These are phyloP conservation scores for Nemania serpens DNA, from an alignment of 2,329 filamentous ascomycete genomes.

Conservation along the genomic window DNA sequence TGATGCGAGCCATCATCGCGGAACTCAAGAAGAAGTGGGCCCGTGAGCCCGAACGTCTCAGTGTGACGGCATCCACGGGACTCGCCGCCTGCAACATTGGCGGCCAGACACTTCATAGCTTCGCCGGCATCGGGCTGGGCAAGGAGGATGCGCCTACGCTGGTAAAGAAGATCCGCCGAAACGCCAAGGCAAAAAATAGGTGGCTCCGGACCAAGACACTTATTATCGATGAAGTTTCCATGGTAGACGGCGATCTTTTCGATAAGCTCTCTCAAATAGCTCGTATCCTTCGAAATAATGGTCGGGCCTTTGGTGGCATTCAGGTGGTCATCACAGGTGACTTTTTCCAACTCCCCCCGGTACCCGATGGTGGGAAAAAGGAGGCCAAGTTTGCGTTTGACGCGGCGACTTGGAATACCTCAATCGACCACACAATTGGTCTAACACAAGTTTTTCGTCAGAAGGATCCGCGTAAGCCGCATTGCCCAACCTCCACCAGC, in stretches of 20 bases:
- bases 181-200: constrained; percentile 82
- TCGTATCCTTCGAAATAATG: constrained; percentile 84
- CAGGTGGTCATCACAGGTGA: constrained; percentile 95
- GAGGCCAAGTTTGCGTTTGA: constrained; percentile 91
- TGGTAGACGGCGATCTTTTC: constrained; percentile 97
- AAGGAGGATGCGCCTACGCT: constrained; percentile 83
- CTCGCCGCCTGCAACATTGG: constrained; percentile 96
- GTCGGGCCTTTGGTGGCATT: constrained; percentile 91
- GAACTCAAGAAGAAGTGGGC: constrained; percentile 77
- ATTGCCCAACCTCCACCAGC: background rate
- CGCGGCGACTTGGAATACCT: constrained; percentile 86
- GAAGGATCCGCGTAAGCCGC: constrained; percentile 69
- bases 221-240: constrained; percentile 93
- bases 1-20: constrained; percentile 89
- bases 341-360: constrained; percentile 95
- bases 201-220: constrained; percentile 90
- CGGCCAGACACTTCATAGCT: constrained; percentile 94
- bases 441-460: constrained; percentile 96
- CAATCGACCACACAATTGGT: constrained; percentile 93
- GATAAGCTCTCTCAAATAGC: constrained; percentile 94
- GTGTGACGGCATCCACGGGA: constrained; percentile 93
- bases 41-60: constrained; percentile 80
- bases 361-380: constrained; percentile 72
- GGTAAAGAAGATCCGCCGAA: constrained; percentile 88
- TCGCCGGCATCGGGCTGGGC: constrained; percentile 90